Base-by-base conservation (phyloP, 805 yeast genomes). In the Metschnikowia vanudenii region DNA sequence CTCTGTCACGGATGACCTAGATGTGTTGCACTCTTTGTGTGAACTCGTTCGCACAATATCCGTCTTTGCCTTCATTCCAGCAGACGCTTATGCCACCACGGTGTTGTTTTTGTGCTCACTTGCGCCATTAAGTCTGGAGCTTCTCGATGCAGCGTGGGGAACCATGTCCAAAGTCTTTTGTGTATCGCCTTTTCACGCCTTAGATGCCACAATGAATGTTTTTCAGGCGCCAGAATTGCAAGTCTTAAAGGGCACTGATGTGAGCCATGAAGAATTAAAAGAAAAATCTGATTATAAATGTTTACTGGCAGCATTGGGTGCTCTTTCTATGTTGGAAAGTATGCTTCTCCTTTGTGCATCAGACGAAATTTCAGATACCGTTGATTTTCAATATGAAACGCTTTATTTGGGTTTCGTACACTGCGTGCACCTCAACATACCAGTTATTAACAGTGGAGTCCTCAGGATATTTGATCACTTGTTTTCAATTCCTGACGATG, bases 71-170 rank as follows among this genome's bases (percentile, higher is more conserved):
- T 56, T 62, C 22, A 53, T 82, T 2, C 85, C 85, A 0, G 47
- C 62, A 7, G 51, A 62, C 1, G 58, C 60, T n/a, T 60, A 77
- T 20, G 62, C 56, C 17, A 61, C 63, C 5, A 61, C 71, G 0
- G 58, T 81, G 3, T 70, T 69, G 43, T 68, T 79, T 12, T 55
- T 82, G 7, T 74, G 84, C 49, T 76, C 76, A 2, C 63, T 75
- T 1, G 48, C 58, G 6, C 47, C 51, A 10, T 52, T 70, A 26
- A 68, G 72, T 14, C 62, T 69, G 8, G 57, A 63, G 4, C 64
- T 75, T 30, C 57, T 59, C 8, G 67, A 62, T 4, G 34, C 63
- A 6, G 62, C 73, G 1, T 71, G 75, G 66, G 66, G 67, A 4
- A 61, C 74, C 3, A 61, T 79, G 8, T 54, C 57, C 13, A 66